Base-by-base conservation (phyloP, 257 asterid genomes). In the Echites panduratus region DNA sequence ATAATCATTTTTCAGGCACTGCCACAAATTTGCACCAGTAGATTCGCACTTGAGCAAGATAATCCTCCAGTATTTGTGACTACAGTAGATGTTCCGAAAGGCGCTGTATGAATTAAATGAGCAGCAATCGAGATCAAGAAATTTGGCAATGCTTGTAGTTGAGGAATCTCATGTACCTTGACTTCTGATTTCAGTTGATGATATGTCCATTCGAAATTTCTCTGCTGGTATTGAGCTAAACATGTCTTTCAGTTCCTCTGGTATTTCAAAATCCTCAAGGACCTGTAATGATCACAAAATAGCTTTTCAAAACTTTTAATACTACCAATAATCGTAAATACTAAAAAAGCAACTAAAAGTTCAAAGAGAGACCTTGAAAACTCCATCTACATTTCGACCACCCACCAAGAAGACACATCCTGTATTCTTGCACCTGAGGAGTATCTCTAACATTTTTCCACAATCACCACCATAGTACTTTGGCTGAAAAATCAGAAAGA, bases 381-480 rank as follows among this genome's bases (percentile, higher is more conserved):
- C 85, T 43, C 96, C 97, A 68, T 87, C 79, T 14, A 91, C 70
- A 56, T 82, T 84, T 74, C 99, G 86, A 72, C 96, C 97, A 35
- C 82, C 97, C 26, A 94, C 99, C 7, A 94, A 85, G 82, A 94
- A 94, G 72, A 85, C 73, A 76, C 97, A 89, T n/a, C 97, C 99
- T 7, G 89, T 89, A 82, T 78, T 91, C 82, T 90, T 91, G 84
- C 99, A 89, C 49, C 75, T 89, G 63, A 81, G 83, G 54, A 94
- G 92, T 73, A 76, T 82, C 80, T 88, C 95, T 82, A 91, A 59
- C 99, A 94, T 94, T 72, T 84, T 87, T 35, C 70, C 84, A 66
- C 86, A 65, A 78, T 87, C 97, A 49, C 85, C 87, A 63, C 90
- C 79, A 45, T 94, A 94, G 75, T 94, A 94, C 79, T 89, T 91